phyloP scores from a whole-genome alignment of 2,329 filamentous ascomycete species.

The Lasiodiplodia theobromae region DNA sequence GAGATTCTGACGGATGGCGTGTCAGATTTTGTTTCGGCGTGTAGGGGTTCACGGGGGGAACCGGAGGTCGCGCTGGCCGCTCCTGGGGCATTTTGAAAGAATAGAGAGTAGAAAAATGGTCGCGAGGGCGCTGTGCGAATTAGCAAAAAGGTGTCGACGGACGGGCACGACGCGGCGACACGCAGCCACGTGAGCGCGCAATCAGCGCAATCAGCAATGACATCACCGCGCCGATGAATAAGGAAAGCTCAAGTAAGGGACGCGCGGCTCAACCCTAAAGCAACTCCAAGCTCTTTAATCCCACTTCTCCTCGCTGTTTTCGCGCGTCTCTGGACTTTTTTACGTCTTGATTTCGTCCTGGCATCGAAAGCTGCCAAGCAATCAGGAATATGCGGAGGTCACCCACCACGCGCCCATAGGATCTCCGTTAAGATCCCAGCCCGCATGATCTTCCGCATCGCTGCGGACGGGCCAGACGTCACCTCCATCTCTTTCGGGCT shows the following conservation, averaged over 20 bases:
- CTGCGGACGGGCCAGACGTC: slow-evolving; percentile 17
- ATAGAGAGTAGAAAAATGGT: background rate
- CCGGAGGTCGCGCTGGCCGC: background rate
- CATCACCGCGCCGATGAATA: slow-evolving; percentile 13
- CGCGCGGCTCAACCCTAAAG: slow-evolving; percentile 18
- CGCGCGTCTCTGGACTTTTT: background rate
- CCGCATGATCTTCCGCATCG: background rate
- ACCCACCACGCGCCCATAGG: background rate
- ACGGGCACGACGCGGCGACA: background rate
- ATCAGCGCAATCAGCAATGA: slow-evolving; percentile 8
- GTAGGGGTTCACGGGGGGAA: background rate
- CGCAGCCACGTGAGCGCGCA: slow-evolving; percentile 5
- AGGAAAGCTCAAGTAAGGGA: slow-evolving; percentile 13
- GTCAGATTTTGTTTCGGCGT: slow-evolving; percentile 10
- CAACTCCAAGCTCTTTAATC: slow-evolving; percentile 8
- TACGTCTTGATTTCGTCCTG: background rate
- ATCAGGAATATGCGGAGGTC: background rate
- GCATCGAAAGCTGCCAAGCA: background rate
- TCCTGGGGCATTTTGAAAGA: background rate
- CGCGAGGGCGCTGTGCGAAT: background rate
- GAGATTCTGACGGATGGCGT: slow-evolving; percentile 3
- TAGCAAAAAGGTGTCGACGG: background rate
- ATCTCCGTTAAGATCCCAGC: background rate
- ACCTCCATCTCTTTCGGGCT: background rate
- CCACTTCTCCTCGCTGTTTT: background rate